Evolutionary conservation across 192 early-diverging fungal species (phyloP).

Genomic region (Paraglomus occultum): DNA sequence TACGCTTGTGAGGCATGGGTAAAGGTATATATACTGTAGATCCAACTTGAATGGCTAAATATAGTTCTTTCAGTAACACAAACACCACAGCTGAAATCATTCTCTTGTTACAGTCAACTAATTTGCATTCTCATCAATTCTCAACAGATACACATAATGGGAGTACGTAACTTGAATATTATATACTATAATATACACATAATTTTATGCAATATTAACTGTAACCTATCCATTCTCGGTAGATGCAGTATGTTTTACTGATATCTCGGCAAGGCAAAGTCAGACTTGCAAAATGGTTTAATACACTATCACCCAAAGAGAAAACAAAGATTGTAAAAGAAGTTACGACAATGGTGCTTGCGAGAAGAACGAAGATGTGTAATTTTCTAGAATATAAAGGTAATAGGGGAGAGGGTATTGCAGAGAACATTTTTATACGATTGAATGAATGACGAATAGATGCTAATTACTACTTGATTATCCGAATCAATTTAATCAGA

Average conservation of each 20-base stretch:
- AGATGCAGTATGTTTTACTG: constrained; percentile 77
- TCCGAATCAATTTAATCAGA: constrained; percentile 36
- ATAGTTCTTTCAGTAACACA: too few relatives aligned
- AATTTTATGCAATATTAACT: too few relatives aligned
- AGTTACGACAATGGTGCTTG: constrained; percentile 83
- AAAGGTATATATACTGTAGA: too few relatives aligned
- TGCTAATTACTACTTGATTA: not conserved
- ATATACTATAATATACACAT: too few relatives aligned
- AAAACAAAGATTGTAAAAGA: constrained; percentile 95
- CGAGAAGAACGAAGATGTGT: constrained; percentile 92
- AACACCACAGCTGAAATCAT: too few relatives aligned
- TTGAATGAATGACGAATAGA: not conserved
- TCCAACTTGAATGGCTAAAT: too few relatives aligned
- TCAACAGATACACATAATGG: too few relatives aligned
- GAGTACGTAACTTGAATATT: too few relatives aligned
- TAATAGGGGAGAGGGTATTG: constrained; percentile 22
- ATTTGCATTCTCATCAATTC: too few relatives aligned
- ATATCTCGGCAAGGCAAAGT: constrained; percentile 83
- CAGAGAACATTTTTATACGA: constrained; percentile 13
- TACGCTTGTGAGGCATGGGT: not conserved
- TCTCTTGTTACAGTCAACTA: too few relatives aligned
- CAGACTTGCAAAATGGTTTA: constrained; percentile 81
- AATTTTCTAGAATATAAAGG: constrained; percentile 98
- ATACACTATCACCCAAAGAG: constrained; percentile 78
- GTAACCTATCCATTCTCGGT: not conserved